phyloP scores from a whole-genome alignment of 2,329 filamentous ascomycete genomes.

The Fusarium heterosporum region DNA sequence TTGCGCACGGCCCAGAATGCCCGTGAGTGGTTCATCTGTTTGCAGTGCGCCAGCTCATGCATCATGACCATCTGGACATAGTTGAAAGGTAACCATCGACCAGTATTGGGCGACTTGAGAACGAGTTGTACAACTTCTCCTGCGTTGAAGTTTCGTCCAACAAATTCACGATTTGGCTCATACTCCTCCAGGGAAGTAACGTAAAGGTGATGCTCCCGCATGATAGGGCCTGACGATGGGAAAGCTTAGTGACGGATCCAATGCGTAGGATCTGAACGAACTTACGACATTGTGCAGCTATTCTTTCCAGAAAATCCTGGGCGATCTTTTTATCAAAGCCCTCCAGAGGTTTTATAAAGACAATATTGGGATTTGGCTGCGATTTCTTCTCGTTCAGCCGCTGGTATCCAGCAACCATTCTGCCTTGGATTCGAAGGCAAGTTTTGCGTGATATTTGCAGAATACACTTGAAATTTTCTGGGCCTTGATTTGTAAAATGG shows the following conservation, averaged over 20 bases:
- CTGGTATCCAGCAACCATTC: conserved; percentile 82
- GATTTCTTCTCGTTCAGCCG: conserved; percentile 80
- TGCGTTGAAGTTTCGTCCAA: conserved; percentile 90
- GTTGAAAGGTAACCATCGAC: conserved; percentile 81
- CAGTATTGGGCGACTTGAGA: conserved; percentile 72
- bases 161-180: conserved; percentile 82
- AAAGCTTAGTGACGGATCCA: conserved; percentile 6
- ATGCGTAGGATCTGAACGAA: background rate
- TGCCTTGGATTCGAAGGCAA: background rate
- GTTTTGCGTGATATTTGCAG: background rate
- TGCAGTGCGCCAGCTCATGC: conserved; percentile 89
- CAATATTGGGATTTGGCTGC: conserved; percentile 80
- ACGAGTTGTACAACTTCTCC: conserved; percentile 90
- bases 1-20: conserved; percentile 86
- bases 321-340: conserved; percentile 72
- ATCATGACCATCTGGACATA: conserved; percentile 97
- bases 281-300: conserved; percentile 82
- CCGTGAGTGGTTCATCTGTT: conserved; percentile 89
- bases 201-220: conserved; percentile 72
- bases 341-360: conserved; percentile 85
- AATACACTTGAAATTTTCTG: background rate
- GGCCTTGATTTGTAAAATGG: background rate
- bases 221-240: conserved; percentile 68
- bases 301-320: conserved; percentile 78
- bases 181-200: conserved; percentile 84